Percentiles rank a stretch among this genome's conserved stretches.
These are phyloP conservation scores for Pontederia crassipes DNA, from an alignment of 176 grass and related monocot species.

Conservation along the genomic window DNA sequence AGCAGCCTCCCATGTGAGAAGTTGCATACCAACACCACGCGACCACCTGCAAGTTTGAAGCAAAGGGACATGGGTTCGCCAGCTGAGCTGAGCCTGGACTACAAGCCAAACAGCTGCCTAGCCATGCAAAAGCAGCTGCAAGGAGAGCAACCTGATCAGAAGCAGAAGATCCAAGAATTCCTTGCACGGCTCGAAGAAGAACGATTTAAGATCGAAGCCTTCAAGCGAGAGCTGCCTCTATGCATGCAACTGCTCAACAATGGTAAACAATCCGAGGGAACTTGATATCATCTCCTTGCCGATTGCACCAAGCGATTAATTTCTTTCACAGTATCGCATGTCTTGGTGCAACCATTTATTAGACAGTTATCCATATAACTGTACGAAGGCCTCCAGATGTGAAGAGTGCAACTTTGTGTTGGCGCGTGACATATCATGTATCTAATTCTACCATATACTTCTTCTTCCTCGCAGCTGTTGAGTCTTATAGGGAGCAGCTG, in stretches of 20 bases:
- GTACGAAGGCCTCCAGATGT: neutral
- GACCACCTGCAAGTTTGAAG: neutral
- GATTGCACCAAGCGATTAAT: neutral
- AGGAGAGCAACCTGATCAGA: conserved; percentile 37
- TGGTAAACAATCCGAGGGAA: conserved; percentile 19
- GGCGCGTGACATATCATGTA: neutral
- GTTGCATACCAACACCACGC: too few species aligned
- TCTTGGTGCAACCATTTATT: neutral
- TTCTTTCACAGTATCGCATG: neutral
- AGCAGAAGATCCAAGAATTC: conserved; percentile 34
- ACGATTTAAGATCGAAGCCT: conserved; percentile 72
- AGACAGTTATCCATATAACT: neutral
- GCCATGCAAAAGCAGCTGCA: conserved; percentile 21
- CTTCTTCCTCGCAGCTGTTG: conserved; percentile 40
- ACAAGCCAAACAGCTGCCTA: conserved; percentile 42
- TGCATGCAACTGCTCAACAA: conserved; percentile 97
- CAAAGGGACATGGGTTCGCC: conserved; percentile 51
- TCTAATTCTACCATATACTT: neutral
- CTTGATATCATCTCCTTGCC: neutral
- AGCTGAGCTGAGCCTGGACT: conserved; percentile 83
- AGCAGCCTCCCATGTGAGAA: neutral
- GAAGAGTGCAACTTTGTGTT: neutral
- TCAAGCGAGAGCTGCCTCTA: conserved; percentile 78
- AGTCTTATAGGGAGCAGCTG: conserved; percentile 81
- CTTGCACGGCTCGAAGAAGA: conserved; percentile 77